phyloP scores from a whole-genome alignment of 192 early-diverging fungal species.

The Entomortierella beljakovae region DNA sequence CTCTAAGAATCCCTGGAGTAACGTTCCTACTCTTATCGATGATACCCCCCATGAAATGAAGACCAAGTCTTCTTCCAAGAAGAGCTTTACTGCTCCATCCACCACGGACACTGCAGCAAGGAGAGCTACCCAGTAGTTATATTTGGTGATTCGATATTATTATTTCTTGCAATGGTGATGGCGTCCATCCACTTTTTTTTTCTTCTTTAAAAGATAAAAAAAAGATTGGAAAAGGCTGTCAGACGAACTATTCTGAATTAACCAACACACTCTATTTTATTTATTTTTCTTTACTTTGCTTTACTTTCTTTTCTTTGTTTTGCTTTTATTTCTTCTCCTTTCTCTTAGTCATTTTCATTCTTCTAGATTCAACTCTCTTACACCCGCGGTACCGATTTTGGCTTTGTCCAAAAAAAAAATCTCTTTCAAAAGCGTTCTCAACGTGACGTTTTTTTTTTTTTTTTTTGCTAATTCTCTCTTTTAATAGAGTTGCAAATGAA shows the following conservation, averaged over 20 bases:
- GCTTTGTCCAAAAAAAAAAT: too few relatives aligned
- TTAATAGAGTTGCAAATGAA: neutral
- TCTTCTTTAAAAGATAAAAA: neutral
- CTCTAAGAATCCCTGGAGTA: neutral
- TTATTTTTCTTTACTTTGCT: neutral
- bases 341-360: neutral
- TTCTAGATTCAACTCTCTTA: conserved; percentile 15
- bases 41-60: neutral
- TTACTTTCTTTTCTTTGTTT: neutral
- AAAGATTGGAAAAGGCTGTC: conserved; percentile 1
- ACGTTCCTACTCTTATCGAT: conserved; percentile 6
- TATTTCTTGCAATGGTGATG: neutral
- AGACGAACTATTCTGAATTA: neutral
- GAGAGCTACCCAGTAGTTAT: neutral
- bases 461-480: neutral
- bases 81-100: neutral
- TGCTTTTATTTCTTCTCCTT: neutral
- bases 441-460: neutral
- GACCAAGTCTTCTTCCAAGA: neutral
- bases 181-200: neutral
- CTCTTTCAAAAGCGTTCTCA: neutral
- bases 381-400: neutral
- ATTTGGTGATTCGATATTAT: neutral
- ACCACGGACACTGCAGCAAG: neutral
- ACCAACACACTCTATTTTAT: neutral